phyloP scores from a whole-genome alignment of 1,284 basidiomycete genomes.

The Tranzscheliella williamsii region DNA sequence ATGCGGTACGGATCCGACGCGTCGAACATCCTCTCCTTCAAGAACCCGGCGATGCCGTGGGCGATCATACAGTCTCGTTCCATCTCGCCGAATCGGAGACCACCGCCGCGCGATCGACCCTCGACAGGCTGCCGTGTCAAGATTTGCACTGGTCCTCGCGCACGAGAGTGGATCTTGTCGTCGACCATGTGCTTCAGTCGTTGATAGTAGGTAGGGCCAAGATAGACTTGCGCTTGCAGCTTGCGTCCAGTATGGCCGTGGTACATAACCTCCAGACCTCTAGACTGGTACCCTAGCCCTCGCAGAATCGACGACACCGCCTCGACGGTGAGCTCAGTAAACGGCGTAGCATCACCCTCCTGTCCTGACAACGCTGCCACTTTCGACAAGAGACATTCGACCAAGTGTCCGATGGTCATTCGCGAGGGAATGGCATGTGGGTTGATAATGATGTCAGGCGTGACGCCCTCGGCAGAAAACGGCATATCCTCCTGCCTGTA shows the following conservation, averaged over 20 bases:
- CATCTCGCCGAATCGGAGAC: slow-evolving; percentile 99
- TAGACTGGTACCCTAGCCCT: slow-evolving; percentile 69
- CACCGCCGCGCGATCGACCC: slow-evolving; percentile 96
- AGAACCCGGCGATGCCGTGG: slow-evolving; percentile 95
- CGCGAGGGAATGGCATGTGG: slow-evolving; percentile 99
- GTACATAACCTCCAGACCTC: slow-evolving; percentile 95
- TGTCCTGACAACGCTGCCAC: slow-evolving; percentile 93
- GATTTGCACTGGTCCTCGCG: slow-evolving; percentile 95
- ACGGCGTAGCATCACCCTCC: slow-evolving; percentile 97
- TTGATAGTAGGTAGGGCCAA: slow-evolving; percentile 99
- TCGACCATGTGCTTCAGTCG: slow-evolving; percentile 99
- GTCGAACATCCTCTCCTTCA: slow-evolving; percentile 64
- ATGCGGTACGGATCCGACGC: slow-evolving; percentile 57
- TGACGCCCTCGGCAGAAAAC: slow-evolving; percentile 93
- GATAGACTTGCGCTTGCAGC: slow-evolving; percentile 94
- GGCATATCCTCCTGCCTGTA: slow-evolving; percentile 99
- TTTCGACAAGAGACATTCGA: slow-evolving; percentile 95
- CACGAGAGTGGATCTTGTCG: slow-evolving; percentile 98
- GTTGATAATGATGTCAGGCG: slow-evolving; percentile 97
- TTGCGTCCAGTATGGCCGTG: slow-evolving; percentile 97
- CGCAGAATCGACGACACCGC: slow-evolving; percentile 63
- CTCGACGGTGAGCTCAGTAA: slow-evolving; percentile 97
- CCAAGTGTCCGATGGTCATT: slow-evolving; percentile 99
- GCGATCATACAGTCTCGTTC: slow-evolving; percentile 99
- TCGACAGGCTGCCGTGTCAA: slow-evolving; percentile 98